phyloP scores from a whole-genome alignment of 2,329 filamentous ascomycete genomes.

The Elsinoe necatrix region DNA sequence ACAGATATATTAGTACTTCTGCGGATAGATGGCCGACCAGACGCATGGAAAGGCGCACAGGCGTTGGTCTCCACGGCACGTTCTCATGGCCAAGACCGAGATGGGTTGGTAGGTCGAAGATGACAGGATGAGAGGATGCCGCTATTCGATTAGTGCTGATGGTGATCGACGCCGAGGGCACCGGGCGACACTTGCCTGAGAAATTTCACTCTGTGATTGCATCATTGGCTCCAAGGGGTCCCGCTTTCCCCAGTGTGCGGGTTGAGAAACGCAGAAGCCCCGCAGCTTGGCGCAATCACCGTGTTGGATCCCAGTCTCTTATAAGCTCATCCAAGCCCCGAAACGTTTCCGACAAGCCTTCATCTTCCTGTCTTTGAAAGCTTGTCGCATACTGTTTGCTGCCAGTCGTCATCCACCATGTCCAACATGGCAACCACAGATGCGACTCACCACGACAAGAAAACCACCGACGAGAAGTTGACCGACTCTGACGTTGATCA shows the following conservation, averaged over 20 bases:
- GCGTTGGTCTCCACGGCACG: too few relatives aligned
- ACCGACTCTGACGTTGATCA: constrained; percentile 14
- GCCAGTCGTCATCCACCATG: not conserved
- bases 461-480: not conserved
- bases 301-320: not conserved
- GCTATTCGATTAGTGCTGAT: not conserved
- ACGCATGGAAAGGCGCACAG: too few relatives aligned
- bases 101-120: too few relatives aligned
- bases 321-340: not conserved
- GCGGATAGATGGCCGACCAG: too few relatives aligned
- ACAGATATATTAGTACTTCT: too few relatives aligned
- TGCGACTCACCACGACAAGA: constrained; percentile 2
- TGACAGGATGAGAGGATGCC: too few relatives aligned
- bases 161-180: not conserved
- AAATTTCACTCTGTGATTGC: not conserved
- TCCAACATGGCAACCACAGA: constrained; percentile 14
- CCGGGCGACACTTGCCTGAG: not conserved
- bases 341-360: not conserved
- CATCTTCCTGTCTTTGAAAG: not conserved
- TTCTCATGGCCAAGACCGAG: too few relatives aligned
- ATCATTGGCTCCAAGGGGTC: not conserved
- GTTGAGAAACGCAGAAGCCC: not conserved
- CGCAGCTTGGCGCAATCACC: not conserved
- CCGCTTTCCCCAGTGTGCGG: not conserved
- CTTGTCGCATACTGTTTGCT: not conserved